phyloP scores from a whole-genome alignment of 1,139 yeast genomes.

The Yamadazyma taylorii region DNA sequence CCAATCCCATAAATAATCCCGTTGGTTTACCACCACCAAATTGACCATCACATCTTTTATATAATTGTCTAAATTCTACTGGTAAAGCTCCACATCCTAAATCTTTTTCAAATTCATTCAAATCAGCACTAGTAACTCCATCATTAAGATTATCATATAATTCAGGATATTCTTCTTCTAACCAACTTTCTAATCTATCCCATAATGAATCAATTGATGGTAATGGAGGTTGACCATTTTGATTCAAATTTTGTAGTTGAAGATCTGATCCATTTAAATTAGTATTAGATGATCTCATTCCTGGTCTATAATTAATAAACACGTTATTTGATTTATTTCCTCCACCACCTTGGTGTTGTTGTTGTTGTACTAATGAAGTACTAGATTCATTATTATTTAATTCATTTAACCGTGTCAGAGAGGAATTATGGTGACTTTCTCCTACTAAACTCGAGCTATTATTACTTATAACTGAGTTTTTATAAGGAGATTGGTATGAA shows the following conservation, averaged over 20 bases:
- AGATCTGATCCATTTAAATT: conserved; percentile 35
- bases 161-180: conserved; percentile 79
- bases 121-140: conserved; percentile 73
- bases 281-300: conserved; percentile 33
- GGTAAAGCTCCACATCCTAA: conserved; percentile 66
- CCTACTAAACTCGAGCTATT: conserved; percentile 20
- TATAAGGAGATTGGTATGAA: conserved; percentile 51
- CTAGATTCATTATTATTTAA: conserved; percentile 31
- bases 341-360: too few relatives aligned
- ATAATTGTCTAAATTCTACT: conserved; percentile 72
- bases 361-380: conserved; percentile 22
- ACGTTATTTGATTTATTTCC: conserved; percentile 16
- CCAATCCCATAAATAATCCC: conserved; percentile 72
- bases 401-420: conserved; percentile 37
- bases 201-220: conserved; percentile 72
- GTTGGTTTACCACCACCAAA: conserved; percentile 73
- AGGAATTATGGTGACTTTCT: conserved; percentile 17
- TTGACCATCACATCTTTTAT: conserved; percentile 80
- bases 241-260: conserved; percentile 42
- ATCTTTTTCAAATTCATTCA: conserved; percentile 75
- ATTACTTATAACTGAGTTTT: conserved; percentile 23
- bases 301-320: conserved; percentile 40
- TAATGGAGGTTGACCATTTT: conserved; percentile 64
- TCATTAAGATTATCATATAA: conserved; percentile 67
- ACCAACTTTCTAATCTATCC: conserved; percentile 72